phyloP scores from a whole-genome alignment of 495 filamentous ascomycete genomes.

The Aspergillus panamensis region DNA sequence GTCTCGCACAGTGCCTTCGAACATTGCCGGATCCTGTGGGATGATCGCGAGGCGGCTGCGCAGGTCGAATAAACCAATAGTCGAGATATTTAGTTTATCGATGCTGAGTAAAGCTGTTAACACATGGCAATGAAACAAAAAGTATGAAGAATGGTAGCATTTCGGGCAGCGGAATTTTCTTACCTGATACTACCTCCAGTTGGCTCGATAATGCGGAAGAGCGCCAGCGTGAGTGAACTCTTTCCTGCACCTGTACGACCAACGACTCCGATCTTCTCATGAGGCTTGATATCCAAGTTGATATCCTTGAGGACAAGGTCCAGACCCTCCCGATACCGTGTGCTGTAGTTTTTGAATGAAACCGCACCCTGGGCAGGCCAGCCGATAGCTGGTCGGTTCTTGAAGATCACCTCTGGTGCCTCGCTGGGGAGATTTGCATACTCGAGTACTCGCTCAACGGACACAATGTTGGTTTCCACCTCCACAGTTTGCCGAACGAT shows the following conservation, averaged over 20 bases:
- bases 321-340: constrained; percentile 82
- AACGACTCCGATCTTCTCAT: constrained; percentile 97
- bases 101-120: constrained; percentile 49
- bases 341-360: constrained; percentile 88
- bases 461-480: constrained; percentile 99
- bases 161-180: constrained; percentile 18
- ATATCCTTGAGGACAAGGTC: constrained; percentile 92
- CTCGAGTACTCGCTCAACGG: constrained; percentile 95
- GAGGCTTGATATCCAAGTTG: constrained; percentile 84
- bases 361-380: constrained; percentile 93
- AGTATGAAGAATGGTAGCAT: neutral
- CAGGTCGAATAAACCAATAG: constrained; percentile 85
- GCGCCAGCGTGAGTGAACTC: constrained; percentile 85
- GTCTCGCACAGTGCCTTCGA: constrained; percentile 92
- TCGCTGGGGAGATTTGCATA: constrained; percentile 93
- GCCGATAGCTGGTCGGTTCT: constrained; percentile 77
- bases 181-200: constrained; percentile 68
- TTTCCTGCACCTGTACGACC: constrained; percentile 96
- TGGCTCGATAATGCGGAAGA: constrained; percentile 96
- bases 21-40: constrained; percentile 95
- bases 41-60: constrained; percentile 93
- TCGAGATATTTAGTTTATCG: constrained; percentile 82
- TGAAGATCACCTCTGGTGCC: constrained; percentile 89
- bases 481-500: constrained; percentile 99
- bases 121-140: neutral